phyloP scores from a whole-genome alignment of 257 asterid genomes.

The Capsicum chinense region DNA sequence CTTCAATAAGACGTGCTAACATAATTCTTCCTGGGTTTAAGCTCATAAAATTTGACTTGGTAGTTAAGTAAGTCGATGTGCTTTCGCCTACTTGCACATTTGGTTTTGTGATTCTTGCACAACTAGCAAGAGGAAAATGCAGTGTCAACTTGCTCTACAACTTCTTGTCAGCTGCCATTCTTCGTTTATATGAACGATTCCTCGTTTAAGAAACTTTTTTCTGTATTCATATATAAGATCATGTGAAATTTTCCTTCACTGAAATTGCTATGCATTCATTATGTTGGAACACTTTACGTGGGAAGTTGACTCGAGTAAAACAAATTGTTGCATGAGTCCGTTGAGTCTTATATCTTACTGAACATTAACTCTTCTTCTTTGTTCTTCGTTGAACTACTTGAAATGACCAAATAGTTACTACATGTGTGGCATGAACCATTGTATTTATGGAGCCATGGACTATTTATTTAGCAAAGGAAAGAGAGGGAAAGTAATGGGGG shows the following conservation, averaged over 20 bases:
- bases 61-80: background rate
- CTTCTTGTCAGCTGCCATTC: background rate
- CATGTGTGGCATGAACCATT: slow-evolving; percentile 14
- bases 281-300: background rate
- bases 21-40: background rate
- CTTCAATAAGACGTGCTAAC: background rate
- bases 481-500: background rate
- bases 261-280: background rate
- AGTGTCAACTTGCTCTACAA: background rate
- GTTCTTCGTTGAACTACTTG: background rate
- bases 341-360: slow-evolving; percentile 1
- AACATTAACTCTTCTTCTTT: background rate
- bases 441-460: background rate
- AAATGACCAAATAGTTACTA: background rate
- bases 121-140: background rate
- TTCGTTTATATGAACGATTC: background rate
- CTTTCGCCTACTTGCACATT: background rate
- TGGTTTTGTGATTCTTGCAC: background rate
- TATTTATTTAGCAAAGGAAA: background rate
- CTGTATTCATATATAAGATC: background rate
- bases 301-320: slow-evolving; percentile 1
- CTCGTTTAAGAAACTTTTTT: background rate
- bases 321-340: background rate
- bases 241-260: background rate
- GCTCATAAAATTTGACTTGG: background rate